phyloP scores from a whole-genome alignment of 805 yeast genomes.

The Starmerella scarabaei region DNA sequence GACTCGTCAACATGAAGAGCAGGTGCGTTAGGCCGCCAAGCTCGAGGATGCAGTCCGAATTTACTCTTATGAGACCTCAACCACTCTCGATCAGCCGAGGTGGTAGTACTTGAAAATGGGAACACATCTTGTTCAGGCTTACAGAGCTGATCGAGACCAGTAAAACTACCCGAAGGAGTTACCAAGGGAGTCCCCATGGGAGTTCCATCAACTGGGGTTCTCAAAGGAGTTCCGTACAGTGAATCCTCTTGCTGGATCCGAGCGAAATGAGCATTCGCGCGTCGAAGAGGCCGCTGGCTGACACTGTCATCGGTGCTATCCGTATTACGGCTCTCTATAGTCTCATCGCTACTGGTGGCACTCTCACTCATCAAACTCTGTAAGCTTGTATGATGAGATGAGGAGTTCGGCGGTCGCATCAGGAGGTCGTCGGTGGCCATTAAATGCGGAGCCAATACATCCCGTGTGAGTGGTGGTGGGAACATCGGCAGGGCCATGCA shows the following conservation, averaged over 20 bases:
- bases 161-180: background rate
- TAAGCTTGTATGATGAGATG: constrained; percentile 4
- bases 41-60: constrained; percentile 9
- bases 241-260: background rate
- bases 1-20: constrained; percentile 33
- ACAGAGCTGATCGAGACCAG: background rate
- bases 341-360: background rate
- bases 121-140: constrained; percentile 5
- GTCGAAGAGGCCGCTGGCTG: background rate
- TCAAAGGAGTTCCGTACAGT: background rate
- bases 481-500: constrained; percentile 11
- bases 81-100: constrained; percentile 5
- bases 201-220: background rate
- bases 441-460: background rate
- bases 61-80: background rate
- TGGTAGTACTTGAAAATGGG: constrained; percentile 7
- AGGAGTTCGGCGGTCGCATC: background rate
- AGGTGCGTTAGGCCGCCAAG: constrained; percentile 19
- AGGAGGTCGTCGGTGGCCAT: background rate
- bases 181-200: background rate
- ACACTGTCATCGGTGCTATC: background rate
- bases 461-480: constrained; percentile 13
- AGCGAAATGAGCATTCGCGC: background rate
- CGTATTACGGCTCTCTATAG: background rate
- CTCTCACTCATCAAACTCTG: constrained; percentile 2